Evolutionary conservation across 2,329 filamentous ascomycete genomes (phyloP).

Genomic region (Teratosphaeria gauchensis): DNA sequence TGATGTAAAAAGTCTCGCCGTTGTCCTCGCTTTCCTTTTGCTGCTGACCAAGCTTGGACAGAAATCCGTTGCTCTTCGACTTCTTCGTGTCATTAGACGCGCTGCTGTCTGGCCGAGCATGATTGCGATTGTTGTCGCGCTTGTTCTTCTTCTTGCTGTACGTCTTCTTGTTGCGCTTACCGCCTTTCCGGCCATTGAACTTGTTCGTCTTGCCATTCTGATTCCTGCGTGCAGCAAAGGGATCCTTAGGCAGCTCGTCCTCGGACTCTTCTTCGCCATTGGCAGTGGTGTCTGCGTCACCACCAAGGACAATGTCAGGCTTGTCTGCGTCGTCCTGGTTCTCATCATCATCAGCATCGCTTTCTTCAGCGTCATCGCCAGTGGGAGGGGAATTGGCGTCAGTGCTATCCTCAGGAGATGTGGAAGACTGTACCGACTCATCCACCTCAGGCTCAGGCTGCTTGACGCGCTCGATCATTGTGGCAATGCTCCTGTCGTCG

Average conservation of each 20-base stretch:
- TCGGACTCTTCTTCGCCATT: slow-evolving; percentile 4
- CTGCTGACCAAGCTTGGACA: not conserved
- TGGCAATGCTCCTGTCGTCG: slow-evolving; percentile 9
- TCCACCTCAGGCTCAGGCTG: slow-evolving; percentile 10
- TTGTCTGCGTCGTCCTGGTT: slow-evolving; percentile 4
- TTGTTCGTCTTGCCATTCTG: slow-evolving; percentile 14
- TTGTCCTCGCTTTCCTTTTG: slow-evolving; percentile 12
- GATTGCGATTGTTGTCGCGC: slow-evolving; percentile 1
- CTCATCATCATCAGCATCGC: slow-evolving; percentile 15
- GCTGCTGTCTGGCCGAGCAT: slow-evolving; percentile 1
- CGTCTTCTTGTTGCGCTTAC: slow-evolving; percentile 13
- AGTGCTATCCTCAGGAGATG: slow-evolving; percentile 14
- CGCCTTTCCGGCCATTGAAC: slow-evolving; percentile 10
- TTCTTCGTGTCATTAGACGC: slow-evolving; percentile 1
- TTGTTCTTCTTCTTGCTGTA: slow-evolving; percentile 15
- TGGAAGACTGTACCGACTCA: slow-evolving; percentile 16
- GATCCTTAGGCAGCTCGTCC: slow-evolving; percentile 11
- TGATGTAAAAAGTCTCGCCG: slow-evolving; percentile 39
- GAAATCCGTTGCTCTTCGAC: slow-evolving; percentile 1
- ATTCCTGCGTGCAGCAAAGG: slow-evolving; percentile 6
- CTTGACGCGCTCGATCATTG: slow-evolving; percentile 23
- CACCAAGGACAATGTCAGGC: slow-evolving; percentile 18
- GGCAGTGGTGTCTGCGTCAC: slow-evolving; percentile 5
- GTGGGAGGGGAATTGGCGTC: slow-evolving; percentile 10
- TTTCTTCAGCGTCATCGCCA: slow-evolving; percentile 14